A percentile compares a stretch with the other conserved stretches of the same genome.
These are phyloP conservation scores for Syzygium grande DNA, from an alignment of 345 rosid genomes.

Conservation along the genomic window DNA sequence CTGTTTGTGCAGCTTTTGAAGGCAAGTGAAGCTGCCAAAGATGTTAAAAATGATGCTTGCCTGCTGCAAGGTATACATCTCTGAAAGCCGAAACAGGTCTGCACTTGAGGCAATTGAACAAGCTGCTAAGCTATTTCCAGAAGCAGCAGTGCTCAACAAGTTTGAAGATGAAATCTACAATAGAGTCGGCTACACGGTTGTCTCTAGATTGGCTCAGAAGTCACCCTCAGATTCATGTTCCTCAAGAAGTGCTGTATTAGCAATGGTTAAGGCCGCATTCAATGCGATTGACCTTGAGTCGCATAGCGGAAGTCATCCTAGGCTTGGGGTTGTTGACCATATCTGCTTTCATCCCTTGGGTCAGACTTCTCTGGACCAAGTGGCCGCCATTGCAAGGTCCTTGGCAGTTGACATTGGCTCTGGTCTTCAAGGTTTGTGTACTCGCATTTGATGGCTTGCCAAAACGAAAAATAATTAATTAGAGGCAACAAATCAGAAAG, in stretches of 20 bases:
- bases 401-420: constrained; percentile 65
- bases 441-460: background rate
- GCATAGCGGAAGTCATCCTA: constrained; percentile 79
- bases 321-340: constrained; percentile 92
- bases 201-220: constrained; percentile 33
- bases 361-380: constrained; percentile 48
- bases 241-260: constrained; percentile 42
- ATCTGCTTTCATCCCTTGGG: constrained; percentile 83
- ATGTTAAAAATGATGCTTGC: constrained; percentile 68
- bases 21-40: constrained; percentile 13
- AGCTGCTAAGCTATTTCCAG: constrained; percentile 59
- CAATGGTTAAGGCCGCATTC: constrained; percentile 80
- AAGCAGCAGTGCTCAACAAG: constrained; percentile 63
- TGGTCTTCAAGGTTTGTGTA: constrained; percentile 53
- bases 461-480: background rate
- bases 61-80: constrained; percentile 83
- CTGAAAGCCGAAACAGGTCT: constrained; percentile 61
- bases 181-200: constrained; percentile 79
- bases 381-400: constrained; percentile 53
- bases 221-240: constrained; percentile 24
- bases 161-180: constrained; percentile 72
- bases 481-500: background rate
- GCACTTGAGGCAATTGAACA: constrained; percentile 62
- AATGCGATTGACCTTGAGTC: constrained; percentile 47
- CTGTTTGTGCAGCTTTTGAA: constrained; percentile 17